phyloP scores from a whole-genome alignment of 2,329 filamentous ascomycete species.

The Teratosphaeria nubilosa region DNA sequence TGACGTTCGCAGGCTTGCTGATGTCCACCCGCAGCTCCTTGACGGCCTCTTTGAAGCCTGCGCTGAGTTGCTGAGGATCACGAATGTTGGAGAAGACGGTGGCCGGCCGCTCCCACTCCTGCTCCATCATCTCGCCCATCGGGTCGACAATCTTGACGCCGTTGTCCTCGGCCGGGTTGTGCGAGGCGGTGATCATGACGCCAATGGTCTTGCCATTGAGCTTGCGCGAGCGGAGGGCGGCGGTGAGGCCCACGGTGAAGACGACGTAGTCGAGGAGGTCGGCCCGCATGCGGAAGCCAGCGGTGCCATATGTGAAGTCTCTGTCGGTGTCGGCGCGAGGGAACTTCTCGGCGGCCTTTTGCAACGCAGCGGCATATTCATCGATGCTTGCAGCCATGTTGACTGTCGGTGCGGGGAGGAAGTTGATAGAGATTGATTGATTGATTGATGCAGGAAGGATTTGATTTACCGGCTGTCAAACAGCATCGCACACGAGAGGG shows the following conservation, averaged over 20 bases:
- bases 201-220: conserved; percentile 85
- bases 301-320: conserved; percentile 48
- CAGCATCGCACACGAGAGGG: neutral
- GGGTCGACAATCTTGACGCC: conserved; percentile 95
- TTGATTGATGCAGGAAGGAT: neutral
- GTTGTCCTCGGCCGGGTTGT: conserved; percentile 84
- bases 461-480: neutral
- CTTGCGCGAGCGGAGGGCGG: conserved; percentile 80
- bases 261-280: conserved; percentile 84
- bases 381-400: neutral
- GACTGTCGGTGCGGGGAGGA: neutral
- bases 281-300: conserved; percentile 59
- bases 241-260: conserved; percentile 83
- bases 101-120: conserved; percentile 82
- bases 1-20: conserved; percentile 59
- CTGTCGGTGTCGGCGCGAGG: conserved; percentile 22
- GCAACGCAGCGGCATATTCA: conserved; percentile 13
- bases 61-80: conserved; percentile 61
- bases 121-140: conserved; percentile 93
- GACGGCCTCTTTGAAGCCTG: conserved; percentile 67
- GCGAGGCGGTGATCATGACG: conserved; percentile 91
- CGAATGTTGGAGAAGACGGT: conserved; percentile 81
- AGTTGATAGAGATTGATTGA: neutral
- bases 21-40: conserved; percentile 67
- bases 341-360: conserved; percentile 22